phyloP scores from a whole-genome alignment of 768 basidiomycete genomes.

The Postia placenta region DNA sequence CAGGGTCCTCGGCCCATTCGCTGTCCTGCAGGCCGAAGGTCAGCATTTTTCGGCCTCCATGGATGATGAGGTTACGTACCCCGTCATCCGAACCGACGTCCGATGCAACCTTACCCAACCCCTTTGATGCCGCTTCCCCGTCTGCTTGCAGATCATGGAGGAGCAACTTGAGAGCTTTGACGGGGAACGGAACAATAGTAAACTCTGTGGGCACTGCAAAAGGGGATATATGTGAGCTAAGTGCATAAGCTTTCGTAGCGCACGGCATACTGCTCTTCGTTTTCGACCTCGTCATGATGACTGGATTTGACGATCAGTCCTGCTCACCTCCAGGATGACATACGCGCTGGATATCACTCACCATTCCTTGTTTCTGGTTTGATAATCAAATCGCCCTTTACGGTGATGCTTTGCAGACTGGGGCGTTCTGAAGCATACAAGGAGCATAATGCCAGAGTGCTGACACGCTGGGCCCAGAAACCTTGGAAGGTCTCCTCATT shows the following conservation, averaged over 20 bases:
- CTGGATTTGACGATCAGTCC: slow-evolving; percentile 32
- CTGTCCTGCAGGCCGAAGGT: slow-evolving; percentile 53
- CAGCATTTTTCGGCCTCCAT: slow-evolving; percentile 4
- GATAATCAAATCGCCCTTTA: slow-evolving; percentile 91
- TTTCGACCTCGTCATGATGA: slow-evolving; percentile 94
- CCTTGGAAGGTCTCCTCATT: slow-evolving; percentile 93
- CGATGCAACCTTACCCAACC: slow-evolving; percentile 35
- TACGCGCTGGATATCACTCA: slow-evolving; percentile 32
- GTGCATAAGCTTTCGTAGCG: slow-evolving; percentile 8
- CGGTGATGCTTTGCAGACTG: slow-evolving; percentile 58
- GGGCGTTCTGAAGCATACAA: slow-evolving; percentile 65
- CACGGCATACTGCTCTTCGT: slow-evolving; percentile 71
- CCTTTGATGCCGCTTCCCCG: slow-evolving; percentile 66
- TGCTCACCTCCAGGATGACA: not conserved
- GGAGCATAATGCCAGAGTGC: slow-evolving; percentile 73
- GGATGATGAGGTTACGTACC: slow-evolving; percentile 32
- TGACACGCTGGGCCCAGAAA: slow-evolving; percentile 87
- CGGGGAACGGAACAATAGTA: slow-evolving; percentile 78
- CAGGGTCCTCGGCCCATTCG: slow-evolving; percentile 83
- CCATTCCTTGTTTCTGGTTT: slow-evolving; percentile 75
- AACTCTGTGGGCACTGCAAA: slow-evolving; percentile 77
- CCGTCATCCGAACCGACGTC: slow-evolving; percentile 76
- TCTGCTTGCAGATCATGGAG: slow-evolving; percentile 78
- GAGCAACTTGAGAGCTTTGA: slow-evolving; percentile 89
- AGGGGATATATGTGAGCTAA: not conserved